A percentile compares a stretch with the other conserved stretches of the same genome.
Conservation (phyloP, 225 moss, liverwort and hornwort species). For the Pseudoscleropodium purum region DNA sequence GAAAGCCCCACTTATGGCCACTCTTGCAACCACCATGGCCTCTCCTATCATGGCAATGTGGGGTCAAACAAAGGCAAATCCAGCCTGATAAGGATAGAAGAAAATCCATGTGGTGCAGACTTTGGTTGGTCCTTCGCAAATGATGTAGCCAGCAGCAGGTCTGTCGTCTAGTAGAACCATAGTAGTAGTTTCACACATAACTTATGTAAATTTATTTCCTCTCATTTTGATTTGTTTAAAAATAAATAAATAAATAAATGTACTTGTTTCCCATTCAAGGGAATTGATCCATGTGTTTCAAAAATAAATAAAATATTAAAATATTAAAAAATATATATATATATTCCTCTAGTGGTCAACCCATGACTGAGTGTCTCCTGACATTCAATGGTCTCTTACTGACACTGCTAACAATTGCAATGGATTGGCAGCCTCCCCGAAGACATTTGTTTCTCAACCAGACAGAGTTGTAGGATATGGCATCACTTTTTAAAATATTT, state of each 20-base stretch:
- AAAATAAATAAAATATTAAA: too few species aligned
- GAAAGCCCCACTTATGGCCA: not conserved
- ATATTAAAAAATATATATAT: too few species aligned
- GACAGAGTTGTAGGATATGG: not conserved
- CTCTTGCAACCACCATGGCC: not conserved
- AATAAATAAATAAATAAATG: too few species aligned
- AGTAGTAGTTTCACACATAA: not conserved
- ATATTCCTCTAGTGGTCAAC: not conserved
- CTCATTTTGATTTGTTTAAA: too few species aligned
- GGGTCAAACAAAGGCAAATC: not conserved
- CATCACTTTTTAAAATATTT: not conserved
- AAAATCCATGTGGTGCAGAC: not conserved
- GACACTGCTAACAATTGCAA: not conserved
- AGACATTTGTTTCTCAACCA: not conserved
- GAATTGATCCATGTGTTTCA: too few species aligned
- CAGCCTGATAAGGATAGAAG: not conserved
- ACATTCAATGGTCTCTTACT: not conserved
- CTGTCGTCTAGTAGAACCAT: not conserved
- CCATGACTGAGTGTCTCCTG: not conserved
- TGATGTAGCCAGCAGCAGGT: too few species aligned
- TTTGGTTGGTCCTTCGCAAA: not conserved
- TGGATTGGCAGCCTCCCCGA: not conserved
- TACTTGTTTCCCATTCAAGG: too few species aligned
- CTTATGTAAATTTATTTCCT: too few species aligned
- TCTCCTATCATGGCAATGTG: not conserved